A percentile compares a stretch with the other conserved stretches of the same genome.
Conservation (phyloP, 2,329 filamentous ascomycete genomes). For the Aspergillus piperis region DNA sequence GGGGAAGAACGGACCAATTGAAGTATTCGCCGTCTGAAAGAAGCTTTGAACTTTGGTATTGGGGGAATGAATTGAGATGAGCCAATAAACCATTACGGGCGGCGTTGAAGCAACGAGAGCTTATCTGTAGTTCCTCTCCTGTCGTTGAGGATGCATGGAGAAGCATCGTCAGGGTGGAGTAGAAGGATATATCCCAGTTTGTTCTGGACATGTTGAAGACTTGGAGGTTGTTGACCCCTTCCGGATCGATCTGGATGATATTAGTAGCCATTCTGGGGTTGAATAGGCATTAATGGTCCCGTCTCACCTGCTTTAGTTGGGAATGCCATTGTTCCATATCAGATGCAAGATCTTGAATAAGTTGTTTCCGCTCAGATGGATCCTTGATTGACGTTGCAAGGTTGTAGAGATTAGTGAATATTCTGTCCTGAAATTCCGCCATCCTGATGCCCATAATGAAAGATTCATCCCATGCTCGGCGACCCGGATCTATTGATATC, state of each 20-base stretch:
- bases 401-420: background rate
- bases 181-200: slow-evolving; percentile 8
- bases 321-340: background rate
- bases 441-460: background rate
- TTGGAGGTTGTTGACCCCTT: background rate
- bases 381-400: background rate
- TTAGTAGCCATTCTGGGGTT: background rate
- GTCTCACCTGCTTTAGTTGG: background rate
- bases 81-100: background rate
- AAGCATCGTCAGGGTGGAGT: slow-evolving; percentile 6
- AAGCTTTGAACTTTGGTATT: background rate
- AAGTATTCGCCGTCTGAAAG: slow-evolving; percentile 11
- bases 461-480: background rate
- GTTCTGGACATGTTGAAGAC: slow-evolving; percentile 3
- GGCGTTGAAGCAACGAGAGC: background rate
- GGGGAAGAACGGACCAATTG: background rate
- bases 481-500: background rate
- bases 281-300: background rate
- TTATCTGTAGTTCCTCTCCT: background rate
- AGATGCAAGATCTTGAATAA: background rate
- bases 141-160: background rate
- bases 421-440: background rate
- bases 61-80: slow-evolving; percentile 6
- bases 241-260: background rate
- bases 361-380: background rate